Evolutionary conservation across 768 basidiomycete species (phyloP).

Genomic region (Phylloporus sp.): DNA sequence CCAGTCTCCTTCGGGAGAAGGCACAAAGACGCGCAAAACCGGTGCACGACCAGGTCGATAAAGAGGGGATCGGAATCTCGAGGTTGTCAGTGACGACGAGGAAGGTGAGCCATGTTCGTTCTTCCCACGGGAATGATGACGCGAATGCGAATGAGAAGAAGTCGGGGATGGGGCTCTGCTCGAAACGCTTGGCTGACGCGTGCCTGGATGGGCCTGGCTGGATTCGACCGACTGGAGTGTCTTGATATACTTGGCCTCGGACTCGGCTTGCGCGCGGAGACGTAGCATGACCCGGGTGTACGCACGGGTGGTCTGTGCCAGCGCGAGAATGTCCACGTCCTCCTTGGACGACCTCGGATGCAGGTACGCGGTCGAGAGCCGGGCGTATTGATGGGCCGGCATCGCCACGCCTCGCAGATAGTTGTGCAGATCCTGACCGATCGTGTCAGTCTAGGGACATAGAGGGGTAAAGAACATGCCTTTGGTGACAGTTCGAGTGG

Average conservation of each 20-base stretch:
- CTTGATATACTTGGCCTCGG: slow-evolving; percentile 34
- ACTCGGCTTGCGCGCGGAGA: slow-evolving; percentile 76
- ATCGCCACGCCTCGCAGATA: slow-evolving; percentile 79
- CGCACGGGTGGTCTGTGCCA: slow-evolving; percentile 63
- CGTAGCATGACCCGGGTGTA: slow-evolving; percentile 80
- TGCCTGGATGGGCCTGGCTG: slow-evolving; percentile 25
- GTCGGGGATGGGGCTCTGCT: slow-evolving; percentile 70
- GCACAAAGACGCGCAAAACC: slow-evolving; percentile 76
- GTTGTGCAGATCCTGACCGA: slow-evolving; percentile 63
- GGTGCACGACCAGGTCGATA: slow-evolving; percentile 71
- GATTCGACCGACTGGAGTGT: slow-evolving; percentile 8
- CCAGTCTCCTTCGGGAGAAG: slow-evolving; percentile 85
- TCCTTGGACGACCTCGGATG: slow-evolving; percentile 42
- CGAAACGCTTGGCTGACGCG: slow-evolving; percentile 39
- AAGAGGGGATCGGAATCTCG: slow-evolving; percentile 64
- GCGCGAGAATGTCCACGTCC: slow-evolving; percentile 41
- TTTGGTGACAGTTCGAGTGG: slow-evolving; percentile 60
- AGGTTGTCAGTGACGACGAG: slow-evolving; percentile 12
- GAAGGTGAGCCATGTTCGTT: slow-evolving; percentile 18
- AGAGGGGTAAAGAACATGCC: slow-evolving; percentile 36
- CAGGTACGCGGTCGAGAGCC: slow-evolving; percentile 54
- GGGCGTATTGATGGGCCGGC: slow-evolving; percentile 69
- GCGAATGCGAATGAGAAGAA: slow-evolving; percentile 35
- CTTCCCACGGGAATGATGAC: slow-evolving; percentile 38
- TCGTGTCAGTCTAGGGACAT: slow-evolving; percentile 7